phyloP scores from a whole-genome alignment of 768 basidiomycete species.

The Boletus insuetus region DNA sequence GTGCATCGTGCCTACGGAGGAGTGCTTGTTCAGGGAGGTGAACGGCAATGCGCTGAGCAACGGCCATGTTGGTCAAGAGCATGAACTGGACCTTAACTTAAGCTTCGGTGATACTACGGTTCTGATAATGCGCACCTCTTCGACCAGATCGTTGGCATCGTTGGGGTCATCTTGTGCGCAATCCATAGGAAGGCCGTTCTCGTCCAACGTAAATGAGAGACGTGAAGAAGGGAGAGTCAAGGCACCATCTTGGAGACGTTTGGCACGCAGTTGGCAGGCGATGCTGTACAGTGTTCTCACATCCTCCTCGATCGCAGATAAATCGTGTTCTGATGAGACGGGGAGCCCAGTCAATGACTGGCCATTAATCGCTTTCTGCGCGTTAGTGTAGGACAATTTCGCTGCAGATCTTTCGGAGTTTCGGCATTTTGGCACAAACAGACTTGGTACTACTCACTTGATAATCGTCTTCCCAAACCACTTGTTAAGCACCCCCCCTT shows the following conservation, averaged over 20 bases:
- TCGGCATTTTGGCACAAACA: neutral
- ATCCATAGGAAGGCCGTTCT: constrained; percentile 74
- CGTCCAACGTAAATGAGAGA: constrained; percentile 78
- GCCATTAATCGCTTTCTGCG: constrained; percentile 80
- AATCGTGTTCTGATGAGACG: constrained; percentile 56
- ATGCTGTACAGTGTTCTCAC: constrained; percentile 66
- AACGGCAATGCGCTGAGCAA: constrained; percentile 91
- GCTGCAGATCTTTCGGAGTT: constrained; percentile 67
- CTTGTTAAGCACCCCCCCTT: constrained; percentile 80
- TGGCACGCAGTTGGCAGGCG: constrained; percentile 66
- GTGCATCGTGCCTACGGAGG: constrained; percentile 89
- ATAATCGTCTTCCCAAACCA: constrained; percentile 95
- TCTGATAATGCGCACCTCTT: constrained; percentile 62
- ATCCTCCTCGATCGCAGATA: constrained; percentile 68
- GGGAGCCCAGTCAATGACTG: constrained; percentile 50
- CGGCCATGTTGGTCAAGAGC: constrained; percentile 85
- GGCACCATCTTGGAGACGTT: constrained; percentile 79
- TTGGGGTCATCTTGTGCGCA: constrained; percentile 61
- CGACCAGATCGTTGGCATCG: constrained; percentile 79
- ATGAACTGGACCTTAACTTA: constrained; percentile 63
- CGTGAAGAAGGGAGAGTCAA: constrained; percentile 67
- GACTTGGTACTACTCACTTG: constrained; percentile 50
- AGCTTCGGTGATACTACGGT: neutral
- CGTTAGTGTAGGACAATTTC: constrained; percentile 80
- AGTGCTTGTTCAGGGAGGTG: constrained; percentile 97